These are phyloP conservation scores for Firmiana major DNA, from an alignment of 345 rosid genomes.

Conservation along the genomic window DNA sequence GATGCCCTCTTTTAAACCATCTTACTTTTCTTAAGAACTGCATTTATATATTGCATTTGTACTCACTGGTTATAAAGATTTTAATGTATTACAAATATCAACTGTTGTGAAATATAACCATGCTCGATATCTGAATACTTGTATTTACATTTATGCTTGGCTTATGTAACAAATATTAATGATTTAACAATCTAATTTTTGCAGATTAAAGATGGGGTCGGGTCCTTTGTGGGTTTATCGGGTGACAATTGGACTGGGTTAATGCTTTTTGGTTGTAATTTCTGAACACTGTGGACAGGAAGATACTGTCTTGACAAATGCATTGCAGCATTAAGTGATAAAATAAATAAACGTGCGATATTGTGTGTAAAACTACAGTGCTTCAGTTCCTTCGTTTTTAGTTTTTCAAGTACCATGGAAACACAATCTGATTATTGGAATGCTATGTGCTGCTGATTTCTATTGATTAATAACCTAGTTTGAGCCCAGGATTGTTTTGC, in stretches of 20 bases:
- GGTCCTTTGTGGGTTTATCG: not conserved
- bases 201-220: not conserved
- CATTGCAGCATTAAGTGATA: not conserved
- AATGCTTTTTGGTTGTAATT: slow-evolving; percentile 7
- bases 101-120: not conserved
- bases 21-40: not conserved
- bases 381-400: not conserved
- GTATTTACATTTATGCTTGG: not conserved
- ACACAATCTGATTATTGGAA: not conserved
- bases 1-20: not conserved
- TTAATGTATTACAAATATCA: not conserved
- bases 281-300: not conserved
- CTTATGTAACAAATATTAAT: not conserved
- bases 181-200: not conserved
- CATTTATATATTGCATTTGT: not conserved
- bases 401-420: not conserved
- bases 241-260: not conserved
- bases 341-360: not conserved
- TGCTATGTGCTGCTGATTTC: too few species aligned
- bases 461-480: too few species aligned
- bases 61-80: not conserved
- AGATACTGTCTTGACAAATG: slow-evolving; percentile 9
- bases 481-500: too few species aligned
- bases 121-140: not conserved
- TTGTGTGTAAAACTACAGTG: not conserved